Evolutionary conservation across 108 stramenopile genomes (phyloP), one percentile per base, ranked within the genome.

Genomic region (Fragilaria radians): DNA sequence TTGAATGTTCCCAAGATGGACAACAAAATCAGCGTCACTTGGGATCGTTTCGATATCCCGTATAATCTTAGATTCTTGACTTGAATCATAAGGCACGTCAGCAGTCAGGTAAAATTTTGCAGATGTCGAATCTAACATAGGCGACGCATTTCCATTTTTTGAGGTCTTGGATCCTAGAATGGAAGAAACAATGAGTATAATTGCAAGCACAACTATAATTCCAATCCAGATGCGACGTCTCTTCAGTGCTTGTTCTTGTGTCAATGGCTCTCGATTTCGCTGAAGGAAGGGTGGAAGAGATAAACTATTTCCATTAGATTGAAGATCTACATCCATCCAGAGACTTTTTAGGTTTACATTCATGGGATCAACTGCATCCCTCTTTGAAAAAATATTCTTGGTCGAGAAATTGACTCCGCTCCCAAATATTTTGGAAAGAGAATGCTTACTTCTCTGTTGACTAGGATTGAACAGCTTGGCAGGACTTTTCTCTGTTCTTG

Each of bases 41-140:
- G 84, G 80, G 17, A 91, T 48, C 31, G 62, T 63, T 28, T 72
- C 63, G 47, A 92, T 36, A 28, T 88, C 82, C 2, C 46, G 25
- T 3, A 57, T 68, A 7, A 88, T 51, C 42, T 68, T 66, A 32
- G 62, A 45, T 32, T 80, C 65, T 25, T 79, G 66, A 25, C 54
- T 59, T 28, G 63, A 59, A 54, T 73, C 59, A 61, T 72, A 80
- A 33, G 90, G 90, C 24, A 72, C 70, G 60, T 86, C 83, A 14
- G 80, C 69, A 45, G 85, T 70, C n/a, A 85, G 83, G 57, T 88
- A 88, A 61, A 88, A 88, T n/a, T n/a, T n/a, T n/a, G n/a, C n/a
- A n/a, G n/a, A n/a, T n/a, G n/a, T n/a, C n/a, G n/a, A n/a, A 48
- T n/a, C 45, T 23, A 28, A 51, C 24, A 55, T 27, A 3, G 27